phyloP scores from a whole-genome alignment of 176 grass and related monocot species.

The Oropetium thomaeum region DNA sequence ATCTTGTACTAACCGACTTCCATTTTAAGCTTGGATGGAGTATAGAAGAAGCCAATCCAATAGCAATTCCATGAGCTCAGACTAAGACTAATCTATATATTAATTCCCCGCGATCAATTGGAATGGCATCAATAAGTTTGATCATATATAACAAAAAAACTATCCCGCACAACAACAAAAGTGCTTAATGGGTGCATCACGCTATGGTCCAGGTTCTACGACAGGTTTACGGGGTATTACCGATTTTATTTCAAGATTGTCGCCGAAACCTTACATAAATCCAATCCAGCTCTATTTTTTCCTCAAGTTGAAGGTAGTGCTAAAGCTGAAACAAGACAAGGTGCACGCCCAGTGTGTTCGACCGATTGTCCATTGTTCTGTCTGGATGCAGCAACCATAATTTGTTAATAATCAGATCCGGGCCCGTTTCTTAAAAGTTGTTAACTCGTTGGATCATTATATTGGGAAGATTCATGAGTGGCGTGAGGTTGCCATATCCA shows the following conservation, averaged over 20 bases:
- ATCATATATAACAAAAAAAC: no score
- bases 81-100: no score
- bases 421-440: conserved; percentile 1
- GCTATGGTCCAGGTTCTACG: no score
- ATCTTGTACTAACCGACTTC: no score
- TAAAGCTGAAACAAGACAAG: not conserved
- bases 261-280: not conserved
- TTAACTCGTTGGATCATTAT: conserved; percentile 13
- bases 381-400: not conserved
- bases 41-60: no score
- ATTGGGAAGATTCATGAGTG: conserved; percentile 25
- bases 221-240: no score
- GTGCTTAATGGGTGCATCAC: no score
- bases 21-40: no score
- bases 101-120: no score
- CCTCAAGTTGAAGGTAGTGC: not conserved
- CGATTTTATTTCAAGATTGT: not conserved
- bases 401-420: not conserved
- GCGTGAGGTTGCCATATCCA: not conserved
- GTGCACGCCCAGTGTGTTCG: not conserved
- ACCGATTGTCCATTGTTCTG: conserved; percentile 16
- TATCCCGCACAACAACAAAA: no score
- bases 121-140: no score
- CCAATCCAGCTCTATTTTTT: not conserved
- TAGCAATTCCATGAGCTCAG: no score